Base-by-base conservation (phyloP, 2,329 filamentous ascomycete genomes). In the Cyclaneusma minus region DNA sequence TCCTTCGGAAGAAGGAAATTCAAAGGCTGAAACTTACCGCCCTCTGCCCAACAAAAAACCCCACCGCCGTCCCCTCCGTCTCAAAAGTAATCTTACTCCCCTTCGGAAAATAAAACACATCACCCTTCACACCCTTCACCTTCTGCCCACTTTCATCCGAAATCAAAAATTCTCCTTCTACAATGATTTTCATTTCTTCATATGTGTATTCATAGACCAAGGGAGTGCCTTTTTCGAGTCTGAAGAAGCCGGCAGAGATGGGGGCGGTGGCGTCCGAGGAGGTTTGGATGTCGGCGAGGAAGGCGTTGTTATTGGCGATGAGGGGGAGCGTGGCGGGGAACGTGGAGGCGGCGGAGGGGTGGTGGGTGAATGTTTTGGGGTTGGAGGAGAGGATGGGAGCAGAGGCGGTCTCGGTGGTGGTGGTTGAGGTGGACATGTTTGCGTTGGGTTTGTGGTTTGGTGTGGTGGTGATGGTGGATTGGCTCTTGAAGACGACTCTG, bases 131-230 rank as follows among this genome's bases (percentile, higher is more conserved):
- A 11, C 64, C 68, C 32, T 60, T 57, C n/a, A 71, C 65, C 36
- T 61, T 60, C 33, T 50, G 45, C 19, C 67, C 68, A 7, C 62
- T 64, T 49, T 68, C 66, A 38, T 73, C 68, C 9, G 53, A 54
- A 35, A 74, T 72, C 35, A 66, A 58, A 40, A 69, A 71, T 35
- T 62, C 56, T 11, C 68, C 69, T 37, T 73, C 68, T 6, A 74
- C 49, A 34, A 74, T 70, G 39, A 75, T 73, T 53, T 74, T 74
- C 64, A 72, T 71, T 52, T 74, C 69, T 37, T 74, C 58, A 46
- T 74, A 75, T 24, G 60, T 66, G 41, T 74, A 74, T 23, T 59
- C 62, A 49, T 75, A 75, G 5, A 69, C 61, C 11, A 76, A 56
- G 2, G 66, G 64, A 0, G 64, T 68, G 33, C 69, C 68, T 35